Evolutionary conservation across 257 asterid species (phyloP).

Genomic region (Knoxia roxburghii): DNA sequence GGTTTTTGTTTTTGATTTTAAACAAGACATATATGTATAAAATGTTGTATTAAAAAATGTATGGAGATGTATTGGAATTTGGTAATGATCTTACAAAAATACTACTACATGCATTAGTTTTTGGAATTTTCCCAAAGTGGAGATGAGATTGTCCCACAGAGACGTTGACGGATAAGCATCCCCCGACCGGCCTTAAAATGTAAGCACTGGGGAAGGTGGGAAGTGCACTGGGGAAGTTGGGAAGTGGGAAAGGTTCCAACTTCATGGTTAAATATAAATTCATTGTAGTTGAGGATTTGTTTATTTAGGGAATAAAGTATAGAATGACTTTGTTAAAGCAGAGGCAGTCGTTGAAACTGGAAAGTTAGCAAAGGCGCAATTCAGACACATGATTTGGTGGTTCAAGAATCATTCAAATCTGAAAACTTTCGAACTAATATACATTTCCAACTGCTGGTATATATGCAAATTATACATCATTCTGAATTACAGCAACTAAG

Average conservation of each 20-base stretch:
- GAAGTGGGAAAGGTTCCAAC: not conserved
- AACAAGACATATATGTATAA: too few relatives aligned
- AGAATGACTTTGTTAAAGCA: slow-evolving; percentile 5
- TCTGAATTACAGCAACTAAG: too few relatives aligned
- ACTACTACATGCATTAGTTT: too few relatives aligned
- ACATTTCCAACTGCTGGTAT: not conserved
- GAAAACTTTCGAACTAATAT: too few relatives aligned
- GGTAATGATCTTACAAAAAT: too few relatives aligned
- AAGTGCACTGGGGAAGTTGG: not conserved
- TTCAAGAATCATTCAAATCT: not conserved
- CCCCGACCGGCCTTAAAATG: not conserved
- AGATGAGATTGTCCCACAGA: not conserved
- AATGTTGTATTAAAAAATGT: too few relatives aligned
- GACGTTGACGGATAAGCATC: too few relatives aligned
- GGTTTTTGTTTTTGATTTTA: too few relatives aligned
- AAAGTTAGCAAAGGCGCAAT: not conserved
- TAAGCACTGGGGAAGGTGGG: not conserved
- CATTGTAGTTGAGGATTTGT: not conserved
- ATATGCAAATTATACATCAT: too few relatives aligned
- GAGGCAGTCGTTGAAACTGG: not conserved
- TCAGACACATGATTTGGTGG: not conserved
- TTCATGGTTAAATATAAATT: not conserved
- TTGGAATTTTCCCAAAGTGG: too few relatives aligned
- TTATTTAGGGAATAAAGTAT: not conserved
- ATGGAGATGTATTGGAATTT: too few relatives aligned